These are phyloP conservation scores for Vanilla planifolia DNA, from an alignment of 106 monocot genomes.

Conservation along the genomic window DNA sequence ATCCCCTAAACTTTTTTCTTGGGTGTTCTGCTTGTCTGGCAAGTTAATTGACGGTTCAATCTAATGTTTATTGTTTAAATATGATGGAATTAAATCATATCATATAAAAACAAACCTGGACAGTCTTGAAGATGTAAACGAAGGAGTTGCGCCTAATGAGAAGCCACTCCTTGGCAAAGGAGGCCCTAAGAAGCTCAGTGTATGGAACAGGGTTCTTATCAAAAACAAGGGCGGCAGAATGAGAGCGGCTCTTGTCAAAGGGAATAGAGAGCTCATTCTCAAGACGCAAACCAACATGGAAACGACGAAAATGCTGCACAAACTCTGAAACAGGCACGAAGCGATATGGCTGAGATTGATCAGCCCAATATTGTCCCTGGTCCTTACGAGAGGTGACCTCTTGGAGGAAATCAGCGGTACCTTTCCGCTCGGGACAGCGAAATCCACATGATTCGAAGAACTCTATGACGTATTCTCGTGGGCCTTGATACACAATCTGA, in stretches of 20 bases:
- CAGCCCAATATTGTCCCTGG: slow-evolving; percentile 23
- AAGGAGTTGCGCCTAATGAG: slow-evolving; percentile 7
- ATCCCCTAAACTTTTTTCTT: background rate
- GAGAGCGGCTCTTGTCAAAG: slow-evolving; percentile 11
- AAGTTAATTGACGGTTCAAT: no score
- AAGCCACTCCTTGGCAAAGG: slow-evolving; percentile 12
- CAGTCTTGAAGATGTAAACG: background rate
- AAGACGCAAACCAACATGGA: slow-evolving; percentile 12
- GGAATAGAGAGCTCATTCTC: slow-evolving; percentile 6
- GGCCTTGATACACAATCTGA: slow-evolving; percentile 48
- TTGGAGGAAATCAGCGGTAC: slow-evolving; percentile 49
- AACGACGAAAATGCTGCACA: slow-evolving; percentile 11
- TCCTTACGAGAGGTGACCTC: slow-evolving; percentile 19
- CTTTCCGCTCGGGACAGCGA: slow-evolving; percentile 45
- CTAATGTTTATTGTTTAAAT: no score
- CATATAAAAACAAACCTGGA: background rate
- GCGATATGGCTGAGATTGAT: slow-evolving; percentile 2
- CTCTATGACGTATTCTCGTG: slow-evolving; percentile 33
- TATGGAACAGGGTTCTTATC: slow-evolving; percentile 13
- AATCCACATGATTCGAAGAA: slow-evolving; percentile 48
- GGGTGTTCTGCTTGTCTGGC: no score
- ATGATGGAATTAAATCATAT: background rate
- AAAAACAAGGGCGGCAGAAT: slow-evolving; percentile 16
- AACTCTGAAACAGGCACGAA: slow-evolving; percentile 19
- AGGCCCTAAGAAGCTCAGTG: slow-evolving; percentile 18